Evolutionary conservation across 441 rosid genomes (phyloP).

Genomic region (Pelargonium cotyledonis): DNA sequence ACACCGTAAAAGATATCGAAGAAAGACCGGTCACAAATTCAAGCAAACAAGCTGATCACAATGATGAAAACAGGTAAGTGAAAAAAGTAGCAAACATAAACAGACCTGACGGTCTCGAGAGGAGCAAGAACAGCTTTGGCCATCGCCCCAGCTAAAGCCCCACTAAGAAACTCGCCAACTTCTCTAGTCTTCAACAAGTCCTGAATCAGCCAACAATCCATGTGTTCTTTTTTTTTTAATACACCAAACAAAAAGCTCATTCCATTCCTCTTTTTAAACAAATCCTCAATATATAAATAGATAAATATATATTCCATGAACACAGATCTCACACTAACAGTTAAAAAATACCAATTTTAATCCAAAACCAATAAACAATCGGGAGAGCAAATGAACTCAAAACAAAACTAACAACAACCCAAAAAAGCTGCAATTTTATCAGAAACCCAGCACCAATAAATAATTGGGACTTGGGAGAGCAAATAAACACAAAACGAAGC

Average conservation of each 20-base stretch:
- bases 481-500: too few relatives aligned
- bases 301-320: neutral
- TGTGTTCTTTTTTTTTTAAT: neutral
- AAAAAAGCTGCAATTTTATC: neutral
- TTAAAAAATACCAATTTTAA: neutral
- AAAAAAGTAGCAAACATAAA: neutral
- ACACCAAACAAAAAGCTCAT: neutral
- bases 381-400: neutral
- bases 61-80: neutral
- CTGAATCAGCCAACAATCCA: constrained; percentile 32
- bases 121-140: constrained; percentile 98
- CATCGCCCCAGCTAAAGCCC: constrained; percentile 97
- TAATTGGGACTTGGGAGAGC: neutral
- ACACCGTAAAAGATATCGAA: too few relatives aligned
- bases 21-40: too few relatives aligned
- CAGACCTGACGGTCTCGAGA: constrained; percentile 87
- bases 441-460: neutral
- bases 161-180: constrained; percentile 85
- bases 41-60: neutral
- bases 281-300: neutral
- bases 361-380: neutral
- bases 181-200: constrained; percentile 61
- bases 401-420: neutral
- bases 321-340: neutral
- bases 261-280: neutral